Evolutionary conservation across 1,139 yeast genomes (phyloP), one percentile per base, ranked within the genome.

Genomic region (Geotrichum klebahnii): DNA sequence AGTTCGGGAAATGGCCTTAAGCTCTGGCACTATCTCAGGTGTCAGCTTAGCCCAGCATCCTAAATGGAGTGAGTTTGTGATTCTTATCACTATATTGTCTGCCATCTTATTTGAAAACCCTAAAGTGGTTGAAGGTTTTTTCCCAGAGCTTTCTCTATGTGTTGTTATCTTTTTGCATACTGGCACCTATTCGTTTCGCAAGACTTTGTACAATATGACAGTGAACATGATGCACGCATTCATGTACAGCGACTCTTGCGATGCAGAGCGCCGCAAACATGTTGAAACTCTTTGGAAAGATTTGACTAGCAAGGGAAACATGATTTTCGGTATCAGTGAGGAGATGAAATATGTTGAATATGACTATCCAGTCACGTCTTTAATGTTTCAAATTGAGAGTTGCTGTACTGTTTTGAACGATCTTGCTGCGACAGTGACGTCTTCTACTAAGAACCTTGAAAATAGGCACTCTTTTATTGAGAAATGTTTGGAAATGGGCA

Each of bases 281-380:
- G 19, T 48, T 12, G 32, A 28, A 8, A 32, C 72, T 1, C 75
- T 84, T 1, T 78, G 85, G 57, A 73, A 70, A 3, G 78, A 78
- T 49, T 76, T 87, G 55, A 79, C 86, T 9, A 87, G 84, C 50
- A 76, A 90, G 61, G 83, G 86, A 3, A 81, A 79, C 58, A 77
- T 85, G 73, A 70, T 86, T 54, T 86, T 86, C 68, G 96, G 96
- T 0, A 71, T 86, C 55, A 81, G 82, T n/a, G 80, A 88, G 59
- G 90, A 83, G 35, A 72, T 69, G 48, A 72, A 73, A 40, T 68
- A 69, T 31, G 61, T 68, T 17, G 66, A 69, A 12, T 73, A 68
- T 53, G 67, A 74, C 35, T 71, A 70, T 26, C 71, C 75, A 19
- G 73, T 79, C 48, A 74, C 77, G 38, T 77, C 80, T 46, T 79